Evolutionary conservation across 2,329 filamentous ascomycete species (phyloP).

Genomic region (Ophiostoma piceae): DNA sequence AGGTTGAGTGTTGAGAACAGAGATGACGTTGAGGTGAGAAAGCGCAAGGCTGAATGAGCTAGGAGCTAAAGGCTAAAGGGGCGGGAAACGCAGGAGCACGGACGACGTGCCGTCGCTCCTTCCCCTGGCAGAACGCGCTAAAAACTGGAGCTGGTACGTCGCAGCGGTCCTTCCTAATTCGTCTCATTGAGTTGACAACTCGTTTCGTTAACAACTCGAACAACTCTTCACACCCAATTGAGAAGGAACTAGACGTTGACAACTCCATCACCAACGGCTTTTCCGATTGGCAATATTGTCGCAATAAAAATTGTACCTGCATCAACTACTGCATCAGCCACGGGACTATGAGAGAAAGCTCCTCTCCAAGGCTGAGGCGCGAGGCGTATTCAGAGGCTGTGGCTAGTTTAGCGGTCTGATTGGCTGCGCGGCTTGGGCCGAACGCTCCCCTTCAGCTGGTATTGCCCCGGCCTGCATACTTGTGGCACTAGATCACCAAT

Average conservation of each 20-base stretch:
- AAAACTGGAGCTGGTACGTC: background rate
- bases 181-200: background rate
- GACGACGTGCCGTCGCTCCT: background rate
- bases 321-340: background rate
- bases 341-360: background rate
- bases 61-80: background rate
- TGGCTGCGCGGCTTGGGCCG: constrained; percentile 13
- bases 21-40: constrained; percentile 5
- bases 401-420: constrained; percentile 16
- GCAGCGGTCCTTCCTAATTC: background rate
- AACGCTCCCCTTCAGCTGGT: constrained; percentile 9
- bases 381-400: constrained; percentile 20
- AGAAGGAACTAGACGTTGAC: background rate
- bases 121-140: constrained; percentile 8
- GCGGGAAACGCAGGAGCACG: constrained; percentile 3
- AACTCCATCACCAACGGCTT: background rate
- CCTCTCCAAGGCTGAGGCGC: constrained; percentile 22
- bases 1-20: background rate
- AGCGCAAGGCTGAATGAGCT: constrained; percentile 13
- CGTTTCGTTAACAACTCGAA: background rate
- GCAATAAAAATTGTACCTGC: background rate
- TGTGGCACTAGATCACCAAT: background rate
- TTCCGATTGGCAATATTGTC: background rate
- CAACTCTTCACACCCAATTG: too few relatives aligned
- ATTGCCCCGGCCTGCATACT: background rate